Evolutionary conservation across 345 rosid genomes (phyloP), one percentile per base, ranked within the genome.

Genomic region (Atalantia buxifolia): DNA sequence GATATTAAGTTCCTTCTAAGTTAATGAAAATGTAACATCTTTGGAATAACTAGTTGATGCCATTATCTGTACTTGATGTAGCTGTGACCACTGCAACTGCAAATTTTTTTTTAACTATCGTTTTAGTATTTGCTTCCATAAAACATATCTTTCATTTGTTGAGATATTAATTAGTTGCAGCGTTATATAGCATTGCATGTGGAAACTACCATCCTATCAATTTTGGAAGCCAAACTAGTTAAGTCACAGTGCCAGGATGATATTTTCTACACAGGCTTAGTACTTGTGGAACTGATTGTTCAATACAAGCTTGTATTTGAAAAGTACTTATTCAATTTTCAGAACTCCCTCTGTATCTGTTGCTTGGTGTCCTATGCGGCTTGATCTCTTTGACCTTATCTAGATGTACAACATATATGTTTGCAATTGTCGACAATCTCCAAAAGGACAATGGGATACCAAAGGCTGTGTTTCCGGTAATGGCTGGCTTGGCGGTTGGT

Each of bases 271-370:
- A n/a, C 6, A 35, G 33, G 24, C 50, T 27, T 25, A 42, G 9
- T 45, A 28, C 24, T 75, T 75, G 12, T 50, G 24, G 28, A 63
- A 9, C 38, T 27, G 66, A 19, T 19, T 64, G 55, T 27, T 62
- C 40, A 35, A 74, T 27, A 40, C 40, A 35, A 74, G 63, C 42
- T 66, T 65, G 33, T 22, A n/a, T 69, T 25, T 77, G 31, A 73
- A 59, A 72, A 10, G 14, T 78, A 1, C 63, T 85, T 48, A 57
- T 50, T 40, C 68, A 65, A 28, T 82, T 89, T 87, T 79, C 97
- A 93, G 98, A 95, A 79, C 92, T 93, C 63, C 98, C 99, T 35
- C 84, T 95, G 65, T 95, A 95, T 87, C 90, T 95, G 36, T 88
- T 95, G 79, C 82, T 92, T 81, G 99, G 99, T 12, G 79, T 90